Evolutionary conservation across 371 early-diverging fungal species (phyloP), one percentile per base, ranked within the genome.

Genomic region (Rhizopus sp.): DNA sequence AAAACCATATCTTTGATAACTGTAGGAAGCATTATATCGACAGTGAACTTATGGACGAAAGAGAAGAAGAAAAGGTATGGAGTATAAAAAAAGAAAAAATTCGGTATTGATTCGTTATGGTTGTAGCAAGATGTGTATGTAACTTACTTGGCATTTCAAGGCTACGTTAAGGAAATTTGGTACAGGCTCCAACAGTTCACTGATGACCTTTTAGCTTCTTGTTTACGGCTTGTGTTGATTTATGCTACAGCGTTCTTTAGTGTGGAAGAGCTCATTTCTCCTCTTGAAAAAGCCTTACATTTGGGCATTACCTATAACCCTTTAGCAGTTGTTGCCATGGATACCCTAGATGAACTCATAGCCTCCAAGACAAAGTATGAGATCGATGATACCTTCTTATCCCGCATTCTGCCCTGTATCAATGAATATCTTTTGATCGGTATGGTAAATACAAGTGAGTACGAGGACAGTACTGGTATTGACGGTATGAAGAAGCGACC

Each of bases 171-270:
- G 15, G 84, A 88, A 46, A 83, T 89, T 17, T 73, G 83, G 53
- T 77, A 85, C 29, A 70, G 83, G 16, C 71, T 88, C 46, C 77
- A 84, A 23, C 85, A 83, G 57, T 91, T 82, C 70, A 89, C 90
- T 62, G 92, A 91, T 49, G 93, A 93, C 35, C 71, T 93, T 9
- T 68, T 90, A 12, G 86, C 83, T 0, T 78, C 89, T 0, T 89
- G 90, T 54, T 65, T 93, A 39, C 72, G 77, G 17, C 58, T 90
- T 8, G 72, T 92, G 1, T 79, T 93, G 2, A 70, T 83, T 0
- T 74, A 73, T 35, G 91, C 91, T 0, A 33, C 69, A 2, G 84
- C 84, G 3, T 81, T 93, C 34, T 73, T 87, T 38, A 69, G 76
- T 40, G 55, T 86, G 0, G 38, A 32, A 13, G 75, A 79, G 40